Evolutionary conservation across 345 rosid species (phyloP), one percentile per base, ranked within the genome.

Genomic region (Aurinia saxatilis): DNA sequence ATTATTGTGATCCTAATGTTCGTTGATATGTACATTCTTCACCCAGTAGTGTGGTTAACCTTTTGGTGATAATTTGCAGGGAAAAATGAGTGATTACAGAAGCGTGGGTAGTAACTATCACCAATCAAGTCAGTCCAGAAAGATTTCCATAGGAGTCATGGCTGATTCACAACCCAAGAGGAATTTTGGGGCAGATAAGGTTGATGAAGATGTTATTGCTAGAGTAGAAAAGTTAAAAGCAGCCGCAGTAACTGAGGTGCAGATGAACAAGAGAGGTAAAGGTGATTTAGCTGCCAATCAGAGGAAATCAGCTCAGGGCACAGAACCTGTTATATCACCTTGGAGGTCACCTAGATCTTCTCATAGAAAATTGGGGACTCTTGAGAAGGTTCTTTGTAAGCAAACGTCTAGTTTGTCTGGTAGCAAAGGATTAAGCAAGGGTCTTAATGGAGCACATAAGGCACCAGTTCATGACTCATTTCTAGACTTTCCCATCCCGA

Each of bases 81-180:
- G 77, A 66, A 75, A 50, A 52, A 77, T 80, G 84, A 81, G 75
- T 31, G 80, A 77, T 9, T 63, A 67, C 52, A 84, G 79, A 37
- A 90, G 89, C 71, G 73, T 73, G 55, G 87, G 85, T 60, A 80
- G 84, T 67, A 68, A 70, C 69, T 76, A 45, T 63, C 77, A 42
- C 65, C 87, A 77, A 16, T 78, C 82, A 48, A 87, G 91, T 73
- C 96, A 88, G 51, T 68, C 83, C 25, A 83, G 90, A 66, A 93
- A 93, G 82, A 78, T 87, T 21, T 90, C 96, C 17, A 81, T 93
- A 27, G 99, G 99, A 73, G 77, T 93, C 61, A 53, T 72, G 73
- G 69, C 65, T 7, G 90, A 82, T 66, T 67, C 89, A 48, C 68
- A 40, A 27, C 68, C 76, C 18, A 79, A 71, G 75, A 78, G 71